These are phyloP conservation scores for Fusarium sp. DNA, from an alignment of 2,329 filamentous ascomycete species.

Conservation along the genomic window DNA sequence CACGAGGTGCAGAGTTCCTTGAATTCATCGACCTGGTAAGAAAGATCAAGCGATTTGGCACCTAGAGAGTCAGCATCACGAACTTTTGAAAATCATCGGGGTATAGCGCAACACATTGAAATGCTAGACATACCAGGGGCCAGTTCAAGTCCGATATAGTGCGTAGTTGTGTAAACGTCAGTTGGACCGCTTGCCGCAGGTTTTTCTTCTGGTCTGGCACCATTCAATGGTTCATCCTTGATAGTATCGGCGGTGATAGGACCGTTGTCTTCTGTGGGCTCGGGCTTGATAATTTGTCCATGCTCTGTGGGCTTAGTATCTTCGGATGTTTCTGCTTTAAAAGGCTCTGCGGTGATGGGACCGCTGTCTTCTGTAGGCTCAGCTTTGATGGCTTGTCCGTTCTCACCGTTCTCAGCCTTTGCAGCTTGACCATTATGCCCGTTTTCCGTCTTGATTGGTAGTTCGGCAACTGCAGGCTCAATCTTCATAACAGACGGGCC, in stretches of 20 bases:
- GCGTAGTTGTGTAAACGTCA: slow-evolving; percentile 86
- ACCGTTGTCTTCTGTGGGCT: slow-evolving; percentile 50
- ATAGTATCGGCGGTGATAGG: slow-evolving; percentile 33
- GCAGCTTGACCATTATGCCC: slow-evolving; percentile 56
- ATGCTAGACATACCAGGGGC: slow-evolving; percentile 71
- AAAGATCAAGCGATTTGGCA: slow-evolving; percentile 79
- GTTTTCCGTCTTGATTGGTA: slow-evolving; percentile 59
- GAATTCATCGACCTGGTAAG: slow-evolving; percentile 87
- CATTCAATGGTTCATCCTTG: slow-evolving; percentile 24
- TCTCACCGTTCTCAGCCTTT: slow-evolving; percentile 55
- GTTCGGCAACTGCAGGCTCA: slow-evolving; percentile 42
- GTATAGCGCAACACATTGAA: not conserved
- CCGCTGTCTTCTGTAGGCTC: not conserved
- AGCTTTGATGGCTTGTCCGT: slow-evolving; percentile 30
- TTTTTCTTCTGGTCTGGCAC: slow-evolving; percentile 19
- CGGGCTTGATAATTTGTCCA: slow-evolving; percentile 4
- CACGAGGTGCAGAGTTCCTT: slow-evolving; percentile 83
- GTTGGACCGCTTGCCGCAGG: slow-evolving; percentile 33
- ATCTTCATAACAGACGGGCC: slow-evolving; percentile 50
- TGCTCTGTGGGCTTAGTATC: slow-evolving; percentile 41
- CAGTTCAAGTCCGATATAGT: slow-evolving; percentile 91
- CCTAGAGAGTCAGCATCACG: slow-evolving; percentile 60
- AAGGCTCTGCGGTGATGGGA: not conserved
- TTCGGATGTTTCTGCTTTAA: slow-evolving; percentile 51
- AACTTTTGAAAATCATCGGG: not conserved